These are phyloP conservation scores for Rhodotorula kratochvilovae DNA, from an alignment of 768 basidiomycete species.

Conservation along the genomic window DNA sequence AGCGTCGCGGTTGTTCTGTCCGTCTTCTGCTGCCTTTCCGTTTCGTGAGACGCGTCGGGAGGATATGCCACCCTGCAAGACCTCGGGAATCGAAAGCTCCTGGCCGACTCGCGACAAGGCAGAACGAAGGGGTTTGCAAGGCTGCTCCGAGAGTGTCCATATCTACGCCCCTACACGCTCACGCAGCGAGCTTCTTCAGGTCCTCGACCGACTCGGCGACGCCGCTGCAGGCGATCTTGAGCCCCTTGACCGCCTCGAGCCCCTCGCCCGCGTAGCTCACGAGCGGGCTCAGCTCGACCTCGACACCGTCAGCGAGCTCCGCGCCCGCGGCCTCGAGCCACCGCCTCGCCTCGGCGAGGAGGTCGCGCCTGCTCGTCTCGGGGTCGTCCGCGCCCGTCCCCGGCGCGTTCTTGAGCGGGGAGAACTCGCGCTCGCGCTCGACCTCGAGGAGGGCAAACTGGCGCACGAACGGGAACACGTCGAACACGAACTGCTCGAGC, in stretches of 20 bases:
- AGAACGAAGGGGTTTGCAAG: background rate
- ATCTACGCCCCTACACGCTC: background rate
- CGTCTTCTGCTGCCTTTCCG: background rate
- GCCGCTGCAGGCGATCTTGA: slow-evolving; percentile 71
- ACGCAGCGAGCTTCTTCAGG: slow-evolving; percentile 47
- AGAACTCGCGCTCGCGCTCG: slow-evolving; percentile 81
- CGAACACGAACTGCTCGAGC: slow-evolving; percentile 96
- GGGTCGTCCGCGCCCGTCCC: slow-evolving; percentile 86
- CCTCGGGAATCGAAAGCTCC: too few species aligned
- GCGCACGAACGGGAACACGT: slow-evolving; percentile 67
- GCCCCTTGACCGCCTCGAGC: slow-evolving; percentile 69
- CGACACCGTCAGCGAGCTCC: slow-evolving; percentile 58
- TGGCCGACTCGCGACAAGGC: too few species aligned
- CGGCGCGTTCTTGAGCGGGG: slow-evolving; percentile 94
- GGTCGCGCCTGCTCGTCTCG: slow-evolving; percentile 79
- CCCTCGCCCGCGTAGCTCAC: slow-evolving; percentile 92
- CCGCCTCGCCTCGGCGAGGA: slow-evolving; percentile 77
- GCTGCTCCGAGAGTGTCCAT: background rate
- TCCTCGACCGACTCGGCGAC: slow-evolving; percentile 63
- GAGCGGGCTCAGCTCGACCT: slow-evolving; percentile 84
- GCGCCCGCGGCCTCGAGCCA: slow-evolving; percentile 80
- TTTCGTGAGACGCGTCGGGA: background rate
- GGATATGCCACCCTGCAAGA: background rate
- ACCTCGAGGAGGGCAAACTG: slow-evolving; percentile 84
- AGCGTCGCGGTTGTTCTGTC: background rate